A percentile compares a stretch with the other conserved stretches of the same genome.
Conservation (phyloP, 768 basidiomycete genomes). For the Lactarius tabidus region DNA sequence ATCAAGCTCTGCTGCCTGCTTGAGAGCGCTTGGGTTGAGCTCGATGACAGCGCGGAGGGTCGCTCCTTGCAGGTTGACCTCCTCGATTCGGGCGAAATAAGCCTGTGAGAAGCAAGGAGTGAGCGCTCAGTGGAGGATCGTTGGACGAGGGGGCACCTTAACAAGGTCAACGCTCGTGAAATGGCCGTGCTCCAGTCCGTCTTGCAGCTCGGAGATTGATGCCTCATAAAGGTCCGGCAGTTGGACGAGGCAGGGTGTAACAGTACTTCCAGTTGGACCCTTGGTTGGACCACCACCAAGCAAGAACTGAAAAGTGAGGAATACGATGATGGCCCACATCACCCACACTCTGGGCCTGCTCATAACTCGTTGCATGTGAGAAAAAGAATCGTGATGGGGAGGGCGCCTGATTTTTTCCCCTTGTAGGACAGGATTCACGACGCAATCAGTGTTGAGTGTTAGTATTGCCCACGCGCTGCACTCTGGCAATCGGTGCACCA, state of each 20-base stretch:
- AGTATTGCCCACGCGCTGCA: no score
- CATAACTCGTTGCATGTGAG: not conserved
- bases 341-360: not conserved
- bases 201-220: constrained; percentile 37
- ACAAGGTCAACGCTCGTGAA: constrained; percentile 43
- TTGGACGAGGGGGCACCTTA: constrained; percentile 31
- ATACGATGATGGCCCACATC: not conserved
- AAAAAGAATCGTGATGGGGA: no score
- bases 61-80: constrained; percentile 41
- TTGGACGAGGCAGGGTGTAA: not conserved
- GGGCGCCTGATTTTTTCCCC: no score
- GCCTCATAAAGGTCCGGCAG: constrained; percentile 43
- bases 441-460: no score
- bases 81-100: constrained; percentile 41
- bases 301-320: not conserved
- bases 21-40: constrained; percentile 37
- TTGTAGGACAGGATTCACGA: no score
- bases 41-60: constrained; percentile 40
- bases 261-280: not conserved
- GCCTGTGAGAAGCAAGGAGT: constrained; percentile 29
- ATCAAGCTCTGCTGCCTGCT: constrained; percentile 35
- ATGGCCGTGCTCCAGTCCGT: constrained; percentile 34
- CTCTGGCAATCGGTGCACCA: not conserved
- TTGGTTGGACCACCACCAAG: not conserved
- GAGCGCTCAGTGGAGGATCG: not conserved